A percentile compares a stretch with the other conserved stretches of the same genome.
These are phyloP conservation scores for Hyphodiscus hymeniophilus DNA, from an alignment of 495 filamentous ascomycete species.

Conservation along the genomic window DNA sequence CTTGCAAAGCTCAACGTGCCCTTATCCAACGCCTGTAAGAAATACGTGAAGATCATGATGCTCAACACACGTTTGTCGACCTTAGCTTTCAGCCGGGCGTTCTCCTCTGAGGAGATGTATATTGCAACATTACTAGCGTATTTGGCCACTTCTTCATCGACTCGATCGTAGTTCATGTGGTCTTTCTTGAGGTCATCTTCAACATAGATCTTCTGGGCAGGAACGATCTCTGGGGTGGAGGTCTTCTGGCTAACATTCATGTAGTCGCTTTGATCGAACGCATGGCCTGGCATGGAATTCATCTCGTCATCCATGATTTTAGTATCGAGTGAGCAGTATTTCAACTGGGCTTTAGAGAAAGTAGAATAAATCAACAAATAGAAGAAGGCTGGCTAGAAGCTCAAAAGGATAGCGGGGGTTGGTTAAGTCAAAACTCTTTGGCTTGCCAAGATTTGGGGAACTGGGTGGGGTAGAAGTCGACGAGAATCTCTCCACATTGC, in stretches of 20 bases:
- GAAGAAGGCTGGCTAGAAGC: not conserved
- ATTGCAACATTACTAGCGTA: constrained; percentile 36
- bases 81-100: constrained; percentile 33
- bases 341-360: not conserved
- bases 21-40: constrained; percentile 52
- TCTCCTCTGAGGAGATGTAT: constrained; percentile 37
- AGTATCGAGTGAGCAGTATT: no score
- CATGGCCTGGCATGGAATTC: no score
- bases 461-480: no score
- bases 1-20: constrained; percentile 47
- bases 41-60: constrained; percentile 39
- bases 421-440: no score
- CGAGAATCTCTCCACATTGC: no score
- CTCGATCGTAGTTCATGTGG: constrained; percentile 10
- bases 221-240: not conserved
- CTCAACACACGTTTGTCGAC: constrained; percentile 31
- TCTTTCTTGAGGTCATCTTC: constrained; percentile 2
- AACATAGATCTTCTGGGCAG: not conserved
- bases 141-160: constrained; percentile 12
- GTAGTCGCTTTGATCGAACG: not conserved
- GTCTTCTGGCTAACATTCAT: not conserved
- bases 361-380: not conserved
- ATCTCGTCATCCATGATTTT: no score
- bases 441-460: no score
- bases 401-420: no score